Percentiles rank a stretch among this genome's conserved stretches.
Conservation (phyloP, 2,329 filamentous ascomycete genomes). For the Rhexocercosporidium sp. region DNA sequence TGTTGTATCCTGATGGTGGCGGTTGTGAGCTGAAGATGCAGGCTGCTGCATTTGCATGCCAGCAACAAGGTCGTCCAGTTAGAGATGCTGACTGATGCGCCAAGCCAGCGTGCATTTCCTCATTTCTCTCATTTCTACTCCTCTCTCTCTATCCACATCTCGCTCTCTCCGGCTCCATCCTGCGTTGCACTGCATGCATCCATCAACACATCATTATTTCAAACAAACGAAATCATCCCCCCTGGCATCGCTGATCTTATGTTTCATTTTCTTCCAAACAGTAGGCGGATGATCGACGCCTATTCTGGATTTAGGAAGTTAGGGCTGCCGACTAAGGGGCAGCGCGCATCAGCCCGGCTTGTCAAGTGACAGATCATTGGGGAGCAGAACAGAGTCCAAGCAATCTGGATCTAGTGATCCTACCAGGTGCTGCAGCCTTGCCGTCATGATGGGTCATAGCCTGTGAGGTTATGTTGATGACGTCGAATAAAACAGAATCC, state of each 20-base stretch:
- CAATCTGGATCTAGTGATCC: constrained; percentile 13
- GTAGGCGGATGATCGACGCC: constrained; percentile 37
- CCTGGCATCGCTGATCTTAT: not conserved
- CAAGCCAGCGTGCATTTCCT: not conserved
- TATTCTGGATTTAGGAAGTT: not conserved
- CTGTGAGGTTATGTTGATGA: constrained; percentile 8
- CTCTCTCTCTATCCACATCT: not conserved
- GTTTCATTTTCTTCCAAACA: not conserved
- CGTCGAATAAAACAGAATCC: not conserved
- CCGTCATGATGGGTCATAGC: not conserved
- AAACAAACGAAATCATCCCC: not conserved
- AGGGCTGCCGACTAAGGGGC: constrained; percentile 3
- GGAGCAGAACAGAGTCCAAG: not conserved
- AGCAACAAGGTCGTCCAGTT: constrained; percentile 1
- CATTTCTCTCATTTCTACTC: not conserved
- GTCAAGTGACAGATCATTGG: constrained; percentile 13
- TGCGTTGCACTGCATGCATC: no score
- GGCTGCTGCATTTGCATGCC: not conserved
- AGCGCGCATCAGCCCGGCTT: constrained; percentile 3
- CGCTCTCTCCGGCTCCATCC: no score
- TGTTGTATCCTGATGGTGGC: not conserved
- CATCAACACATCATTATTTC: not conserved
- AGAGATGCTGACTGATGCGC: constrained; percentile 12
- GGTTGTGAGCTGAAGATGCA: not conserved
- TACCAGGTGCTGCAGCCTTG: constrained; percentile 7